Evolutionary conservation across 495 filamentous ascomycete species (phyloP).

Genomic region (Tricharina praecox): DNA sequence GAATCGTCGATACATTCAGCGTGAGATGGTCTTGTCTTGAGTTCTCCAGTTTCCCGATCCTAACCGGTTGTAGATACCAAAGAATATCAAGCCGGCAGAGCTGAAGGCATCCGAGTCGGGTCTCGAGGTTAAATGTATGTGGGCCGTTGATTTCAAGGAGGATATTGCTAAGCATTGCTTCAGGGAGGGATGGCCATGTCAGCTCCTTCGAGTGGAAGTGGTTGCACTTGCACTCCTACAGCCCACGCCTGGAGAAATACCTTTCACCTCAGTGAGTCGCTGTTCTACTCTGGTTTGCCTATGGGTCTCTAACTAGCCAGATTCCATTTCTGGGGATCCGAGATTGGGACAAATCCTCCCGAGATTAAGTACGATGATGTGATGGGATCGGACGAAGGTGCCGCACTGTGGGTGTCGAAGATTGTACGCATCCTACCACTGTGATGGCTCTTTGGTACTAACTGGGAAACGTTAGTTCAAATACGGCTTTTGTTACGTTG

Average conservation of each 20-base stretch:
- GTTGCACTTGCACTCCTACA: conserved; percentile 33
- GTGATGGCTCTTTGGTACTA: background rate
- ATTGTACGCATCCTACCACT: conserved; percentile 41
- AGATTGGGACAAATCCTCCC: conserved; percentile 32
- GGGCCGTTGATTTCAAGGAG: background rate
- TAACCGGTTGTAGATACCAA: conserved; percentile 32
- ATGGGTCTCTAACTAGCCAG: conserved; percentile 3
- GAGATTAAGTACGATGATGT: conserved; percentile 41
- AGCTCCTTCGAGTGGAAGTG: conserved; percentile 39
- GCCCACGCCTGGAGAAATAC: conserved; percentile 24
- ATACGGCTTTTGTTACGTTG: conserved; percentile 56
- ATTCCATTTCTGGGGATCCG: conserved; percentile 27
- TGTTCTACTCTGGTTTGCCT: conserved; percentile 5
- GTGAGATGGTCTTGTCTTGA: conserved; percentile 30
- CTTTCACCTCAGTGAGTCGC: conserved; percentile 22
- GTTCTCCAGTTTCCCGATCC: conserved; percentile 3
- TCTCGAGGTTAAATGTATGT: conserved; percentile 33
- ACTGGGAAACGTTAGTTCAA: conserved; percentile 28
- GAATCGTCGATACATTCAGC: conserved; percentile 52
- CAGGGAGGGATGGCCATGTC: conserved; percentile 43
- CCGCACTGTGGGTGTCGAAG: conserved; percentile 39
- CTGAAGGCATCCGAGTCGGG: conserved; percentile 25
- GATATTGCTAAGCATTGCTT: conserved; percentile 8
- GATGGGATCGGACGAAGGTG: conserved; percentile 38
- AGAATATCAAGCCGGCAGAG: conserved; percentile 32